Evolutionary conservation across 371 early-diverging fungal species (phyloP).

Genomic region (Conidiobolus coronatus): DNA sequence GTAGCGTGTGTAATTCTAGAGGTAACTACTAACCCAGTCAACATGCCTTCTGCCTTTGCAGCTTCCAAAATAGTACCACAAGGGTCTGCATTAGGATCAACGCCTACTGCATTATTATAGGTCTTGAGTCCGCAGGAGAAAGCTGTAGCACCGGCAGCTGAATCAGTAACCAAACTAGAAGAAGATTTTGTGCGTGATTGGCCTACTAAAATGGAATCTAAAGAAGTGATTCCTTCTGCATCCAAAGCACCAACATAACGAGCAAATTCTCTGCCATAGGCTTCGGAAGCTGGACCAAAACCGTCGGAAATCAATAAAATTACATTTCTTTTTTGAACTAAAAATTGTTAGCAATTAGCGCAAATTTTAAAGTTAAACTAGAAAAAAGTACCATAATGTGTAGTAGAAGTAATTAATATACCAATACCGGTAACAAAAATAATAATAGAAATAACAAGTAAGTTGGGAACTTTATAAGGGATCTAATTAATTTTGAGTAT

Average conservation of each 20-base stretch:
- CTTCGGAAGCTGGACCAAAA: slow-evolving; percentile 84
- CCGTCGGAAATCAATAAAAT: slow-evolving; percentile 88
- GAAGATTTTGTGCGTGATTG: slow-evolving; percentile 65
- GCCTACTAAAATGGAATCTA: slow-evolving; percentile 73
- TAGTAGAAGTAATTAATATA: neutral
- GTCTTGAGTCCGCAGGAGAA: slow-evolving; percentile 66
- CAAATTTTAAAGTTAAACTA: neutral
- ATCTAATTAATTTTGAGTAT: no score
- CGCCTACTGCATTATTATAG: slow-evolving; percentile 74
- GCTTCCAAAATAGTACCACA: slow-evolving; percentile 88
- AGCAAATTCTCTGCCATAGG: slow-evolving; percentile 59
- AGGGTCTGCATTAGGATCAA: slow-evolving; percentile 29
- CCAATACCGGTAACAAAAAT: slow-evolving; percentile 1
- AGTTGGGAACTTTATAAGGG: neutral
- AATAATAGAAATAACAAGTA: neutral
- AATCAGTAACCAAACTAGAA: slow-evolving; percentile 67
- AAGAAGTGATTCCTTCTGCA: slow-evolving; percentile 20
- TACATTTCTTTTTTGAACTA: slow-evolving; percentile 27
- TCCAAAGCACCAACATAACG: slow-evolving; percentile 24
- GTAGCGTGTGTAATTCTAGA: slow-evolving; percentile 83
- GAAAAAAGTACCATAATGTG: neutral
- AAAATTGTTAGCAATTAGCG: neutral
- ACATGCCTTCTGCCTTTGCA: slow-evolving; percentile 51
- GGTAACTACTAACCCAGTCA: slow-evolving; percentile 80
- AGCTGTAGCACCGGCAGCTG: slow-evolving; percentile 90